A percentile compares a stretch with the other conserved stretches of the same genome.
Evolutionary conservation across 73 alveolate species (phyloP).

Genomic region (Blepharisma stoltei): DNA sequence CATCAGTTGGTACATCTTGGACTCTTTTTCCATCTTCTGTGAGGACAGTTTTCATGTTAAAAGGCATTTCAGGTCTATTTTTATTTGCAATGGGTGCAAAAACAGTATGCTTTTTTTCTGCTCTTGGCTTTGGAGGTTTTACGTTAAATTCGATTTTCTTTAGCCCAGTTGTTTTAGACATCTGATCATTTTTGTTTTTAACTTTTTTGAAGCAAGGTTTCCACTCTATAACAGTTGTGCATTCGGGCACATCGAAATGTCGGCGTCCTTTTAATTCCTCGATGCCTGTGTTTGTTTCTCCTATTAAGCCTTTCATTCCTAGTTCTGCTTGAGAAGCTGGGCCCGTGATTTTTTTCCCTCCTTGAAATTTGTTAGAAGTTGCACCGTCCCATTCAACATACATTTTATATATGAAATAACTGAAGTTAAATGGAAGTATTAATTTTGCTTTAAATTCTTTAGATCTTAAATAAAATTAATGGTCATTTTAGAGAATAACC

Average conservation of each 20-base stretch:
- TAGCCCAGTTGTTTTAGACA: conserved; percentile 32
- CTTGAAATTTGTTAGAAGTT: not conserved
- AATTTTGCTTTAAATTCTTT: too few relatives aligned
- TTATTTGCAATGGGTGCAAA: not conserved
- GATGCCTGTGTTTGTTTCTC: conserved; percentile 18
- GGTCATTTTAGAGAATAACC: too few relatives aligned
- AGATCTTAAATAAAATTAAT: too few relatives aligned
- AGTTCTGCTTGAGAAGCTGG: not conserved
- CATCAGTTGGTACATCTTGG: conserved; percentile 38
- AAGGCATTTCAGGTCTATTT: conserved; percentile 33
- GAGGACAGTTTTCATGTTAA: conserved; percentile 33
- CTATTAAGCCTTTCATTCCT: not conserved
- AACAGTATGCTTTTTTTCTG: conserved; percentile 35
- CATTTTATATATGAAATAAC: not conserved
- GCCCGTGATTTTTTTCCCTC: not conserved
- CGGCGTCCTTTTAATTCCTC: not conserved
- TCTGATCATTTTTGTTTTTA: not conserved
- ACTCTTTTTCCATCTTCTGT: conserved; percentile 45
- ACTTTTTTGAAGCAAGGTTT: conserved; percentile 12
- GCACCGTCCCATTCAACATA: conserved; percentile 19
- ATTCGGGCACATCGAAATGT: not conserved
- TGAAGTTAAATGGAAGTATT: too few relatives aligned
- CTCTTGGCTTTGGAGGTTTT: conserved; percentile 40
- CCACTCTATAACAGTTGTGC: not conserved
- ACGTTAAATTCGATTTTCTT: conserved; percentile 28